Base-by-base conservation (phyloP, 805 yeast genomes). In the Ogataea salicorniae region DNA sequence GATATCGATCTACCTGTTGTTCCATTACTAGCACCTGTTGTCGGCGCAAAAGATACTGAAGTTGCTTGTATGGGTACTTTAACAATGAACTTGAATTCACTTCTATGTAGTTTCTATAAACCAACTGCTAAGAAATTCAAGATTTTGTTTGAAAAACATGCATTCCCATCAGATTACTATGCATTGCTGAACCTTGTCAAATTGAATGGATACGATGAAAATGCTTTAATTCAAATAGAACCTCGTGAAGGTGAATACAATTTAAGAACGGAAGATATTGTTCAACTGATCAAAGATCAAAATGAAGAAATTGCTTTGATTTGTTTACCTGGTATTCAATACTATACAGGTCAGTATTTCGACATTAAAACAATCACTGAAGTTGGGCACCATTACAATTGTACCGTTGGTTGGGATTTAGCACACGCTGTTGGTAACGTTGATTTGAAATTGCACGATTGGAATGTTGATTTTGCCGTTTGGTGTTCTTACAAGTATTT, bases 361-460 rank as follows among this genome's bases (percentile, higher is more conserved):
- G 87, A 88, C 43, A 86, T 91, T 35, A 73, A 72, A 43, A 63
- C 63, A n/a, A 88, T 91, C 57, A 90, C 97, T 1, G 58, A 60
- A 8, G 70, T 69, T 41, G 90, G 84, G 5, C 83, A 87, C 48
- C 55, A 59, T 18, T 61, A 58, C 48, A 77, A 68, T 23, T 74
- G 86, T 34, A 69, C 77, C 1, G 86, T 83, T 29, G 97, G 97
- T 1, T 91, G 97, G 97, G 98, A 91, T 64, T 72, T 91, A 55
- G 98, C 98, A 1, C 98, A 91, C 63, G 96, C 95, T 1, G 92
- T 75, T 2, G 98, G 97, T 2, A 92, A 92, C 63, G 91, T 88
- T 2, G 82, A 80, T 7, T 66, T 92, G 45, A 57, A 75, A 42
- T 68, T 91, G 45, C 97, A 91, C 62, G 88, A 87, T 42, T 91